Percentiles rank a stretch among this genome's conserved stretches.
phyloP scores from a whole-genome alignment of 2,329 filamentous ascomycete genomes.

The Colletotrichum chlorophyti region DNA sequence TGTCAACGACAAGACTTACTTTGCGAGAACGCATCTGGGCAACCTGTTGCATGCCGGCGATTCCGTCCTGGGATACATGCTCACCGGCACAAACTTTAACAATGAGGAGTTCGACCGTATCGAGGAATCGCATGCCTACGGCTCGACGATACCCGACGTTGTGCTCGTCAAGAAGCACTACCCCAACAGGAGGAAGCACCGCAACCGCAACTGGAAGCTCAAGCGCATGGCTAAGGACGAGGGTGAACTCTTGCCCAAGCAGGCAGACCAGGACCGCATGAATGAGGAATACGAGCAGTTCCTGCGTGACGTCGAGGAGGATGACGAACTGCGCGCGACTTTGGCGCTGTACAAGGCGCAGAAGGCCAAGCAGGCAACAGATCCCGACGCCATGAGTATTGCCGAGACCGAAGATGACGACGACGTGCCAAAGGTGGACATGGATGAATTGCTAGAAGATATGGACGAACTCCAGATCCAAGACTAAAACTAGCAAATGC shows the following conservation, averaged over 20 bases:
- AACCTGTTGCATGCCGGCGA: conserved; percentile 86
- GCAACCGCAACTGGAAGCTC: conserved; percentile 88
- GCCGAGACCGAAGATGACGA: conserved; percentile 69
- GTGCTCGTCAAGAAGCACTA: conserved; percentile 98
- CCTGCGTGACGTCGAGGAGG: conserved; percentile 94
- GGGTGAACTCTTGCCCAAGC: conserved; percentile 83
- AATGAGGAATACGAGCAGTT: conserved; percentile 98
- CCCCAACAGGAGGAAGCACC: conserved; percentile 82
- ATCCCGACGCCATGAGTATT: conserved; percentile 71
- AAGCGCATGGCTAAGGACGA: conserved; percentile 93
- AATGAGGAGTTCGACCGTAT: conserved; percentile 84
- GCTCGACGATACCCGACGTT: conserved; percentile 85
- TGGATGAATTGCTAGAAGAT: conserved; percentile 88
- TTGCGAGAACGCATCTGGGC: conserved; percentile 88
- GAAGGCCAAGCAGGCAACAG: conserved; percentile 55
- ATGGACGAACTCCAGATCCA: conserved; percentile 86
- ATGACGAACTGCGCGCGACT: conserved; percentile 83
- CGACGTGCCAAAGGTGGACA: conserved; percentile 72
- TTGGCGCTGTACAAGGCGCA: conserved; percentile 84
- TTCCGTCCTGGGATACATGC: conserved; percentile 88
- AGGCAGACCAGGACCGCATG: conserved; percentile 86
- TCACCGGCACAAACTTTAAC: conserved; percentile 92
- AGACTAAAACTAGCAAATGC: too few relatives aligned
- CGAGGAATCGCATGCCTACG: conserved; percentile 78
- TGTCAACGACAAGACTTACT: conserved; percentile 85